Conservation (phyloP, 495 filamentous ascomycete genomes). For the Podospora pseudocomata region DNA sequence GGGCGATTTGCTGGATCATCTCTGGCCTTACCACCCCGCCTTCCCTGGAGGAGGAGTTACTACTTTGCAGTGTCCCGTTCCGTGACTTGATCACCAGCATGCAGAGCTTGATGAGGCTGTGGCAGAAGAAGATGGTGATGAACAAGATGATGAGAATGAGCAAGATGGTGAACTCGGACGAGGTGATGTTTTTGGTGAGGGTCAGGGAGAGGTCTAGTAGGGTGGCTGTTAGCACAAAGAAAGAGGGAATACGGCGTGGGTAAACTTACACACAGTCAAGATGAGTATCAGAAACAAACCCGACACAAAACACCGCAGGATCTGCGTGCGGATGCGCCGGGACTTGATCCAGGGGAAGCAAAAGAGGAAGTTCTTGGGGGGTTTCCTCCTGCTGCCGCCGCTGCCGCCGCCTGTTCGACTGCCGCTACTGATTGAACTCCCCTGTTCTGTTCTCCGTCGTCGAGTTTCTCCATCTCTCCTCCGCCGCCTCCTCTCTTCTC, state of each 20-base stretch:
- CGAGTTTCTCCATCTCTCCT: not conserved
- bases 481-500: slow-evolving; percentile 3
- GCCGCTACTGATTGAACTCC: not conserved
- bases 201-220: slow-evolving; percentile 63
- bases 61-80: slow-evolving; percentile 8
- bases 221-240: not conserved
- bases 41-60: slow-evolving; percentile 24
- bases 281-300: slow-evolving; percentile 51
- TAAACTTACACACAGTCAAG: slow-evolving; percentile 56
- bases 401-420: not conserved
- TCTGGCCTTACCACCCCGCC: slow-evolving; percentile 44
- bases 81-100: slow-evolving; percentile 52
- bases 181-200: slow-evolving; percentile 53
- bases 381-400: slow-evolving; percentile 12
- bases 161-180: slow-evolving; percentile 66
- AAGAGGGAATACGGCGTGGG: not conserved
- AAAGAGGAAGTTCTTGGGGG: slow-evolving; percentile 43
- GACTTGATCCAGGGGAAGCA: slow-evolving; percentile 54
- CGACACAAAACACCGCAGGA: slow-evolving; percentile 56
- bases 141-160: slow-evolving; percentile 71
- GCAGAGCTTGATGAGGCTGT: slow-evolving; percentile 69
- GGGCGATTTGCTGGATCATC: not conserved
- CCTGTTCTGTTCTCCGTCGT: not conserved
- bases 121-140: slow-evolving; percentile 72
- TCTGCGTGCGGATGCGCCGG: slow-evolving; percentile 49